phyloP scores from a whole-genome alignment of 352 stramenopile genomes.

The Globisporangium lucens region DNA sequence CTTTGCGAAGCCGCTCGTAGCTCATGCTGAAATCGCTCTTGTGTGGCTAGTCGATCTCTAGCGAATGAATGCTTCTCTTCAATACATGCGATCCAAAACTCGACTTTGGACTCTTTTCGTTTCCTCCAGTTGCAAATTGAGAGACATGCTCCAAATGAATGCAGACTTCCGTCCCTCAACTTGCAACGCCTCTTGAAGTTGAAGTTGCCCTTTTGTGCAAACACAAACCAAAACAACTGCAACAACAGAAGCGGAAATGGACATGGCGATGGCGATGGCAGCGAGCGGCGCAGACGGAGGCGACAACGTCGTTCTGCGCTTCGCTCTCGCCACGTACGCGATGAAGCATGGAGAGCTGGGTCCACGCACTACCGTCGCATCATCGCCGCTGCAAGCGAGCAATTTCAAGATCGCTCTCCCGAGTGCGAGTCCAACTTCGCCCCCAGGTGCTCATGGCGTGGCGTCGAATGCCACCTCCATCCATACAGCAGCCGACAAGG shows the following conservation, averaged over 20 bases:
- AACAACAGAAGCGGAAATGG: neutral
- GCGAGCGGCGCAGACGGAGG: neutral
- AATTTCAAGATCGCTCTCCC: too few relatives aligned
- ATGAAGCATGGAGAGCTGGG: slow-evolving; percentile 19
- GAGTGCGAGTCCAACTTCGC: neutral
- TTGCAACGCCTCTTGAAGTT: slow-evolving; percentile 11
- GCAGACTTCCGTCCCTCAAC: neutral
- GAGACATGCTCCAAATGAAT: neutral
- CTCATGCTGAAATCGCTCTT: neutral
- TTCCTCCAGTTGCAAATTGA: neutral
- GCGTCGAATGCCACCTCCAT: neutral
- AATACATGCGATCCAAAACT: neutral
- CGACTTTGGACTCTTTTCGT: neutral
- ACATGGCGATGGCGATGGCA: slow-evolving; percentile 8
- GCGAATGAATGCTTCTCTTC: neutral
- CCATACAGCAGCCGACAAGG: neutral
- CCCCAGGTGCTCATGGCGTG: neutral
- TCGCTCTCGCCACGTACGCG: slow-evolving; percentile 29
- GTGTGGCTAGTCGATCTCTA: neutral
- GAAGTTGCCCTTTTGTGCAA: slow-evolving; percentile 23
- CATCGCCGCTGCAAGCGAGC: neutral
- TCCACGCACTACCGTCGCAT: neutral
- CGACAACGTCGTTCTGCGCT: slow-evolving; percentile 22
- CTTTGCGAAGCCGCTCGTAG: neutral
- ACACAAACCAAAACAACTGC: neutral